These are phyloP conservation scores for Boletales sp. DNA, from an alignment of 768 basidiomycete species.

Conservation along the genomic window DNA sequence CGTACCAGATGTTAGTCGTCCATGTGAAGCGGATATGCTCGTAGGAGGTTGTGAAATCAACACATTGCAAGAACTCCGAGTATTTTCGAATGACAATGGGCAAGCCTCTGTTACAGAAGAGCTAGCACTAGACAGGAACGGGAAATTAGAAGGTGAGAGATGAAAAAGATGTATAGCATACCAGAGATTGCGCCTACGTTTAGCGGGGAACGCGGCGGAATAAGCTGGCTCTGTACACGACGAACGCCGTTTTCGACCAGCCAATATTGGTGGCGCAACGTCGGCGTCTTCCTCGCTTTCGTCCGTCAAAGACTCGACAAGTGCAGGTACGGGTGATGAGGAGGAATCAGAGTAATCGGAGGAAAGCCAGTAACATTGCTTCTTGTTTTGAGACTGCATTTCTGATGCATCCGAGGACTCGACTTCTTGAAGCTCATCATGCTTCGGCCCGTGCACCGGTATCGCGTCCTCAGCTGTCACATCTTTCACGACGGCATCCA, in stretches of 20 bases:
- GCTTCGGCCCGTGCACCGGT: neutral
- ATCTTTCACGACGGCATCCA: slow-evolving; percentile 31
- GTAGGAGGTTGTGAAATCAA: neutral
- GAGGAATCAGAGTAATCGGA: neutral
- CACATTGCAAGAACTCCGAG: neutral
- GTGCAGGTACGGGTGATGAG: slow-evolving; percentile 2
- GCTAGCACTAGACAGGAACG: neutral
- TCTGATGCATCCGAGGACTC: neutral
- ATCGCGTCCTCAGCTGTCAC: slow-evolving; percentile 12
- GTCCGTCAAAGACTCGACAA: slow-evolving; percentile 5
- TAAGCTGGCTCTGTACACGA: neutral
- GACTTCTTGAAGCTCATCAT: neutral
- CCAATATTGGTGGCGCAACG: slow-evolving; percentile 3
- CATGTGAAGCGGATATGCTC: slow-evolving; percentile 8
- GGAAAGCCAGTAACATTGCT: slow-evolving; percentile 1
- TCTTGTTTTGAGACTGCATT: neutral
- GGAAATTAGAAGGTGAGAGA: neutral
- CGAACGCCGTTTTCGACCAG: slow-evolving; percentile 15
- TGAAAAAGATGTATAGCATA: neutral
- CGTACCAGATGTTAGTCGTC: slow-evolving; percentile 37
- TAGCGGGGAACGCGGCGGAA: neutral
- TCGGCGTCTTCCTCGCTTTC: slow-evolving; percentile 14
- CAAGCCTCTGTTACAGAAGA: neutral
- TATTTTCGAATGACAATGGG: neutral
- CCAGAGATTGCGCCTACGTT: neutral